Conservation (phyloP, 1,284 basidiomycete genomes). For the Fistulinella cinereoalba region DNA sequence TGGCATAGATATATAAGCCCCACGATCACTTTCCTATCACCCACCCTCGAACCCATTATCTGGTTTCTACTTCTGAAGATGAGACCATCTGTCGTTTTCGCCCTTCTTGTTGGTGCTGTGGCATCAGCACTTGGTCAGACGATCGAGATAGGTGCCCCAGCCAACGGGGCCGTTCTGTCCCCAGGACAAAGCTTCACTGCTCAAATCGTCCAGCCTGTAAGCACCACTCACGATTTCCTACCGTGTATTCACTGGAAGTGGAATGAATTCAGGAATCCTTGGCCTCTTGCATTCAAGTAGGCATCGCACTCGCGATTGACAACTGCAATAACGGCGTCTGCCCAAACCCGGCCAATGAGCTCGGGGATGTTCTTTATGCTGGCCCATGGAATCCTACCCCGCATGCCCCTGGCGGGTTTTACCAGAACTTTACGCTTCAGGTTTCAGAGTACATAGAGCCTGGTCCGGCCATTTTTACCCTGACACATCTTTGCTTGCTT, state of each 20-base stretch:
- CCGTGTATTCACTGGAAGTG: background rate
- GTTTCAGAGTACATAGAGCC: conserved; percentile 5
- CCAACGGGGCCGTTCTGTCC: conserved; percentile 11
- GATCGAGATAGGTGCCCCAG: conserved; percentile 26
- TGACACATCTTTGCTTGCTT: background rate
- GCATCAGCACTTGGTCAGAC: conserved; percentile 24
- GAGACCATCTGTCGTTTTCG: conserved; percentile 10
- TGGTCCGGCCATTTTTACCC: conserved; percentile 21
- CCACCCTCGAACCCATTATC: no score
- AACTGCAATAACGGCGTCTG: conserved; percentile 20
- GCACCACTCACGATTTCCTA: background rate
- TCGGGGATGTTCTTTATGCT: conserved; percentile 30
- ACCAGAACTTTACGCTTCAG: conserved; percentile 33
- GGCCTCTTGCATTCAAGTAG: conserved; percentile 21
- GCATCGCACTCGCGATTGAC: background rate
- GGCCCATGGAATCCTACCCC: conserved; percentile 26
- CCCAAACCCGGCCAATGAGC: conserved; percentile 18
- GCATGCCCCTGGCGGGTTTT: conserved; percentile 23
- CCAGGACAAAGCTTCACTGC: conserved; percentile 16
- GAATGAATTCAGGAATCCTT: background rate
- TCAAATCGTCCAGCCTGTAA: conserved; percentile 25
- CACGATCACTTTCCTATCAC: no score
- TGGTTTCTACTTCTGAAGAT: no score
- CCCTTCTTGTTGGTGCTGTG: conserved; percentile 8
- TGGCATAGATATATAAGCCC: no score